These are phyloP conservation scores for Ogataea methanolica DNA, from an alignment of 805 yeast genomes.

Conservation along the genomic window DNA sequence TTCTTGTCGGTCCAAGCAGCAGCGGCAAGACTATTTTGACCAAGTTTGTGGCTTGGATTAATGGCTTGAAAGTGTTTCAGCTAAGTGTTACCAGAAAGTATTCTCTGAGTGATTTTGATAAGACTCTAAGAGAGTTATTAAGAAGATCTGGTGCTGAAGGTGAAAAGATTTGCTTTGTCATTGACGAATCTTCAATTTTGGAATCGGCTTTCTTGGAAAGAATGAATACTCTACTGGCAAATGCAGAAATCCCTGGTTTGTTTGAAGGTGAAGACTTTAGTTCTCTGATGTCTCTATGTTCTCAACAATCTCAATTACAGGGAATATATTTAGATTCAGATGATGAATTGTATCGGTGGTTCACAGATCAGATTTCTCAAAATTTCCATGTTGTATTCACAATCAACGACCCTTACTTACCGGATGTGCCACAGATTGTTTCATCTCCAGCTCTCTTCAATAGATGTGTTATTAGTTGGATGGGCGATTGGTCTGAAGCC, in stretches of 20 bases:
- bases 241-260: constrained; percentile 87
- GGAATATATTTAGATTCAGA: constrained; percentile 63
- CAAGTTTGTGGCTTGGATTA: constrained; percentile 88
- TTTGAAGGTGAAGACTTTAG: constrained; percentile 70
- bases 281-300: constrained; percentile 48
- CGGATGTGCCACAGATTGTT: constrained; percentile 40
- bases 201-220: constrained; percentile 81
- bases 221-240: constrained; percentile 90
- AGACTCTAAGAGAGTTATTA: constrained; percentile 51
- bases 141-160: constrained; percentile 47
- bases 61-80: constrained; percentile 61
- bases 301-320: constrained; percentile 49
- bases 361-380: constrained; percentile 56
- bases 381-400: constrained; percentile 85
- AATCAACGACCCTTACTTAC: constrained; percentile 46
- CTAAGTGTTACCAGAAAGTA: constrained; percentile 54
- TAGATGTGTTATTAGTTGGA: constrained; percentile 83
- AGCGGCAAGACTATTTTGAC: constrained; percentile 77
- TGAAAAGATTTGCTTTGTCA: constrained; percentile 61
- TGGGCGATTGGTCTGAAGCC: constrained; percentile 72
- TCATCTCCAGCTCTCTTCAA: constrained; percentile 88
- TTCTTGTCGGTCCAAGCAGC: constrained; percentile 76
- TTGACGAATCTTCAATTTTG: constrained; percentile 75
- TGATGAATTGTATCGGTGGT: constrained; percentile 74
- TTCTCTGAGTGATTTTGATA: constrained; percentile 61